Conservation (phyloP, 306 rosid genomes). For the Quillaja saponaria region DNA sequence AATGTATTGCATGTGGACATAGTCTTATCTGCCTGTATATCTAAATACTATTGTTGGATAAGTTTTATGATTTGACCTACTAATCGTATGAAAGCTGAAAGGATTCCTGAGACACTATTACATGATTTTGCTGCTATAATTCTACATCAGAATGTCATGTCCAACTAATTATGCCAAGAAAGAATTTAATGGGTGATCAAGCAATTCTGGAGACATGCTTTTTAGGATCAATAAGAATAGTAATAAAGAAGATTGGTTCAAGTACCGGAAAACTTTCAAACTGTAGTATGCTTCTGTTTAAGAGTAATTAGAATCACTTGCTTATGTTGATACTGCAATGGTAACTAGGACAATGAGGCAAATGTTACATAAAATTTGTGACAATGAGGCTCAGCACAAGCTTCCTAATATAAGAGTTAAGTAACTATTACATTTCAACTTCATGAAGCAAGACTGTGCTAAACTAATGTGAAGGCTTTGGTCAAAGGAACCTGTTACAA, state of each 20-base stretch:
- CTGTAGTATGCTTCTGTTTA: background rate
- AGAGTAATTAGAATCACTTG: background rate
- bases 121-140: background rate
- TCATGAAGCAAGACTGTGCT: constrained; percentile 1
- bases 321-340: constrained; percentile 5
- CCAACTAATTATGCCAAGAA: background rate
- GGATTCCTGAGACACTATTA: constrained; percentile 13
- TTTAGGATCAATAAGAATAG: constrained; percentile 5
- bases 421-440: constrained; percentile 1
- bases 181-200: constrained; percentile 2
- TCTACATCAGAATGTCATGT: background rate
- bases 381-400: constrained; percentile 2
- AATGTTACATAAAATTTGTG: background rate
- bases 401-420: constrained; percentile 11
- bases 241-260: background rate
- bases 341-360: background rate
- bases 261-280: background rate
- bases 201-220: constrained; percentile 5
- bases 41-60: background rate
- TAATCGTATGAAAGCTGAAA: constrained; percentile 13
- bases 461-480: constrained; percentile 8
- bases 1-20: constrained; percentile 7
- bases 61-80: constrained; percentile 2
- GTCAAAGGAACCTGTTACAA: background rate
- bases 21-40: background rate